Evolutionary conservation across 208 protist genomes (phyloP), one percentile per base, ranked within the genome.

Genomic region (Crithidia expoeki): DNA sequence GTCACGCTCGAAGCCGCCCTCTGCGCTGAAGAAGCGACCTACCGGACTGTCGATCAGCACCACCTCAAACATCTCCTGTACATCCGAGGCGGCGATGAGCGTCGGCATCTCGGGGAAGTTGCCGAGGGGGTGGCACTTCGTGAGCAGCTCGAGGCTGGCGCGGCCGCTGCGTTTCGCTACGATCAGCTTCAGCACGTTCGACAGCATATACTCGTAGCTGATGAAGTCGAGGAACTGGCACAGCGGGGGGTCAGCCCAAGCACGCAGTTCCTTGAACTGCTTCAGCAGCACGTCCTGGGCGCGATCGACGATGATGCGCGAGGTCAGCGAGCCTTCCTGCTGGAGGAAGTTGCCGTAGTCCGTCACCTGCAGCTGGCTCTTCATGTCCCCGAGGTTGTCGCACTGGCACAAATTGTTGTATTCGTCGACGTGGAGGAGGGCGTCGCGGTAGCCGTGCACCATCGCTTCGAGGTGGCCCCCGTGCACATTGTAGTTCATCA

Each of bases 211-310:
- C 59, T 98, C 97, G 74, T 98, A 98, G 60, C 96, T 98, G 81
- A 99, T 98, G 83, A 98, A 99, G 74, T 99, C 98, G 10, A 99
- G 79, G 79, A 99, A 99, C n/a, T 92, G 95, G 44, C 90, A 88
- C 14, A 99, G 90, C 47, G 98, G 98, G 25, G 97, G 89, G 42
- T 98, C 86, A 1, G 97, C 83, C 80, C 99, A 97, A 36, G 85
- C 76, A 10, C 97, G 94, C 2, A 99, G 61, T 75, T 99, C 90
- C n/a, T 93, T 80, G 67, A 99, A 99, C 80, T 99, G 95, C 36
- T 88, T 79, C 44, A 99, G 93, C 25, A 99, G 83, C 67, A 98
- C 96, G 64, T 98, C 93, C 65, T 96, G 98, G 32, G 94, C 92
- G 34, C 89, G 84, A 25, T 98, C 89, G 2, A 86, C 84, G 63